These are phyloP conservation scores for Adansonia rubrostipa DNA, from an alignment of 441 rosid species.

Conservation along the genomic window DNA sequence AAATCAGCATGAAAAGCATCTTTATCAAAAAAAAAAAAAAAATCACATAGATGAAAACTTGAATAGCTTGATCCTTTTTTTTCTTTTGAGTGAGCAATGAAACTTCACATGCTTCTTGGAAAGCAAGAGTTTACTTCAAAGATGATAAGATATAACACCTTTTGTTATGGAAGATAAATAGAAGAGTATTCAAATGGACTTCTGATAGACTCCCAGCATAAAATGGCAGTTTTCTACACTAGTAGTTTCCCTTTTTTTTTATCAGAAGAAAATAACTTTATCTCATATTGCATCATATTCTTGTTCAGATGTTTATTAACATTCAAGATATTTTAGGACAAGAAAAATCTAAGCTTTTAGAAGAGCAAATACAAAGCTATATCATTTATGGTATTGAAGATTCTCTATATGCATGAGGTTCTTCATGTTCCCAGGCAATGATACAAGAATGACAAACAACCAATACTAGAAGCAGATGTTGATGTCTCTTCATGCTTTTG, in stretches of 20 bases:
- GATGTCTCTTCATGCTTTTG: slow-evolving; percentile 15
- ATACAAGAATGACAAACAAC: not conserved
- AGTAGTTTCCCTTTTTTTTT: not conserved
- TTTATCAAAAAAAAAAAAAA: slow-evolving; percentile 7
- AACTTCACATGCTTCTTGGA: slow-evolving; percentile 15
- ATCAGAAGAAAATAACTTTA: slow-evolving; percentile 6
- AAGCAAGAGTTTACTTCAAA: slow-evolving; percentile 10
- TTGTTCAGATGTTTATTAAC: not conserved
- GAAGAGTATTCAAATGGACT: slow-evolving; percentile 16
- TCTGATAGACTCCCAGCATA: not conserved
- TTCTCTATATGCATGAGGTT: slow-evolving; percentile 3
- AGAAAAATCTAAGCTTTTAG: slow-evolving; percentile 8
- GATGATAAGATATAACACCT: slow-evolving; percentile 2
- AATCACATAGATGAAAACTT: slow-evolving; percentile 21
- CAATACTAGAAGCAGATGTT: slow-evolving; percentile 9
- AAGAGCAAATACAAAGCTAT: slow-evolving; percentile 6
- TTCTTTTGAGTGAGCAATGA: slow-evolving; percentile 2
- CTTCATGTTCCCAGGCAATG: not conserved
- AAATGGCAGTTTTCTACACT: slow-evolving; percentile 9
- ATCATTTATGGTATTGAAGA: slow-evolving; percentile 7
- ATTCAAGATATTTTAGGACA: slow-evolving; percentile 10
- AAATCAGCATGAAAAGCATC: slow-evolving; percentile 38
- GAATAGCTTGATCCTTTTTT: slow-evolving; percentile 10
- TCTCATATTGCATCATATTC: slow-evolving; percentile 1
- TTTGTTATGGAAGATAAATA: not conserved